These are phyloP conservation scores for Oenanthe sinensis DNA, from an alignment of 129 eudicot genomes.

Conservation along the genomic window DNA sequence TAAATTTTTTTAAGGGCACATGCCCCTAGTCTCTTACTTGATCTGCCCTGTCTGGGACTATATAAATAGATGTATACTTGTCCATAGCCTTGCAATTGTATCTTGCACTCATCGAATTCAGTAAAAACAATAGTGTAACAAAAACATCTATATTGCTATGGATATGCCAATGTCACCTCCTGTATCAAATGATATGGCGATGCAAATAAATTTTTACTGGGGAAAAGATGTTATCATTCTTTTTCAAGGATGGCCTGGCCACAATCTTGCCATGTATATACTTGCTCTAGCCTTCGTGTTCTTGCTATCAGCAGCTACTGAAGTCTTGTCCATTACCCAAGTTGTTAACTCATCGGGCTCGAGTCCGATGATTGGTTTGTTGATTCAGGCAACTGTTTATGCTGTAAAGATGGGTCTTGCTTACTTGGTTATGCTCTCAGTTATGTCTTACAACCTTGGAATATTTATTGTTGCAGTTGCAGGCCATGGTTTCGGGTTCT, in stretches of 20 bases:
- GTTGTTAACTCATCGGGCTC: conserved; percentile 11
- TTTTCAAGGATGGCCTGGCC: conserved; percentile 52
- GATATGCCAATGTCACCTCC: conserved; percentile 5
- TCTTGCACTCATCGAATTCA: neutral
- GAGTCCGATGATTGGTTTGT: conserved; percentile 21
- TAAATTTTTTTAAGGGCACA: too few species aligned
- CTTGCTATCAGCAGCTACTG: conserved; percentile 29
- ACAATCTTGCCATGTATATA: conserved; percentile 43
- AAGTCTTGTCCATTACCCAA: conserved; percentile 27
- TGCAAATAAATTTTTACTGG: conserved; percentile 66
- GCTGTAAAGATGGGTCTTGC: conserved; percentile 45
- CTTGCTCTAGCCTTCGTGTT: conserved; percentile 47
- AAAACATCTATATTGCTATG: neutral
- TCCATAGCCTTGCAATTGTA: neutral
- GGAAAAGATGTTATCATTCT: conserved; percentile 48
- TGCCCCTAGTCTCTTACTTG: too few species aligned
- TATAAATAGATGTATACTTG: neutral
- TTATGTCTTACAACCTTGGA: conserved; percentile 65
- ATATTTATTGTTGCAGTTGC: conserved; percentile 42
- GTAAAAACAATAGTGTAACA: neutral
- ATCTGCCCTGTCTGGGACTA: too few species aligned
- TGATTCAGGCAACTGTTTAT: conserved; percentile 31
- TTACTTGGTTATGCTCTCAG: conserved; percentile 62
- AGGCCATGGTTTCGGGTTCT: conserved; percentile 47
- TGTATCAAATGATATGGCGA: conserved; percentile 17